A percentile compares a stretch with the other conserved stretches of the same genome.
These are phyloP conservation scores for Diaporthe sp. DNA, from an alignment of 2,329 filamentous ascomycete genomes.

Conservation along the genomic window DNA sequence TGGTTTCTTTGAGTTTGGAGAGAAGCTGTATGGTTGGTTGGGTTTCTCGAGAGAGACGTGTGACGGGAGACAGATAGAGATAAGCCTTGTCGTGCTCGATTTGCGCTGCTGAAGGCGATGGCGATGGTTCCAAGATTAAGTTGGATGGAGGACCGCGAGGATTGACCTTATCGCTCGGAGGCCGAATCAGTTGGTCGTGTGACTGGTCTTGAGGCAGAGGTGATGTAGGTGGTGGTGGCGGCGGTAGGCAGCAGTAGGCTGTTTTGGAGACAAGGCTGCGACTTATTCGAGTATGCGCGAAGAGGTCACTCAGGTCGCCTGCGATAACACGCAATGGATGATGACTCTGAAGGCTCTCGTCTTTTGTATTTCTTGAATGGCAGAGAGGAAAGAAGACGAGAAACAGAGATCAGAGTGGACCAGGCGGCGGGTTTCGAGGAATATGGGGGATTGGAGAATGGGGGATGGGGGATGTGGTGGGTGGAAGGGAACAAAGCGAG, in stretches of 20 bases:
- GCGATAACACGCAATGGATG: background rate
- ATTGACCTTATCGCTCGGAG: background rate
- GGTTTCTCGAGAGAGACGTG: background rate
- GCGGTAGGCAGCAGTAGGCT: constrained; percentile 14
- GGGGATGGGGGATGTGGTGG: background rate
- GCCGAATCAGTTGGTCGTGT: background rate
- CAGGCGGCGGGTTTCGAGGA: constrained; percentile 5
- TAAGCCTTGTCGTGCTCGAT: background rate
- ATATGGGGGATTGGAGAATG: constrained; percentile 13
- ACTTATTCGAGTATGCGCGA: constrained; percentile 10
- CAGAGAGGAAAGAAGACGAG: background rate
- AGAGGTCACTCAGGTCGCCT: background rate
- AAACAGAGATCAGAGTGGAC: constrained; percentile 5
- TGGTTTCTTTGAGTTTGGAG: background rate
- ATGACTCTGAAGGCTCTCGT: background rate
- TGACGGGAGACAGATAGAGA: background rate
- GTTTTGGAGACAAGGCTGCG: constrained; percentile 18
- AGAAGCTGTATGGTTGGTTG: background rate
- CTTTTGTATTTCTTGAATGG: background rate
- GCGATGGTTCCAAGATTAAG: background rate
- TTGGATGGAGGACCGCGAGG: background rate
- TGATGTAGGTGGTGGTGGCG: background rate
- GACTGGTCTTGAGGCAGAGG: background rate
- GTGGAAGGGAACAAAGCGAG: constrained; percentile 21
- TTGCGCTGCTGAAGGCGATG: background rate